Percentiles rank a stretch among this genome's conserved stretches.
Evolutionary conservation across 495 filamentous ascomycete species (phyloP).

Genomic region (Penicillium simplicissimum): DNA sequence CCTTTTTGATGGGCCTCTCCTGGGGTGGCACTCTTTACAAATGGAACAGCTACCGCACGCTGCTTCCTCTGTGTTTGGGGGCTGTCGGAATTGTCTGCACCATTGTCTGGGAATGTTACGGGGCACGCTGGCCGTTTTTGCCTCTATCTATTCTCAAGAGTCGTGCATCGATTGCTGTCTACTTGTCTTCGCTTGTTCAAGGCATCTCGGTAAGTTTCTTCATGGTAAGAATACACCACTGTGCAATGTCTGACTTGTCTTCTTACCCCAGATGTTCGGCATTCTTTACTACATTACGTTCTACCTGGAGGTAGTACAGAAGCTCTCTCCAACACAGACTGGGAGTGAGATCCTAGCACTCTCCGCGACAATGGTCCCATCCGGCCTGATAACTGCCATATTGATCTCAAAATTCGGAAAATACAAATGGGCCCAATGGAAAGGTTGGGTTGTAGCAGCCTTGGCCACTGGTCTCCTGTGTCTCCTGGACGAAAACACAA

Average conservation of each 20-base stretch:
- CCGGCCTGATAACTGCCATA: background rate
- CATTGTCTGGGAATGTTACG: background rate
- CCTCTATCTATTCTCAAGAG: conserved; percentile 3
- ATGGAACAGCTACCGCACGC: conserved; percentile 1
- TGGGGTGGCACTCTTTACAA: conserved; percentile 8
- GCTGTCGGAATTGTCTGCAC: background rate
- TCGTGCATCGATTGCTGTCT: conserved; percentile 1
- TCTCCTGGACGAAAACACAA: background rate
- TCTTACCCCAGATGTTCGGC: background rate
- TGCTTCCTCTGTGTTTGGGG: conserved; percentile 1
- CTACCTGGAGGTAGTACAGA: conserved; percentile 4
- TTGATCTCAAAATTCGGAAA: conserved; percentile 4
- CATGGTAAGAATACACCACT: background rate
- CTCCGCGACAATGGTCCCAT: conserved; percentile 5
- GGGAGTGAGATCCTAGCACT: conserved; percentile 2
- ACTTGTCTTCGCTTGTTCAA: background rate
- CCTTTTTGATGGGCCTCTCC: conserved; percentile 20
- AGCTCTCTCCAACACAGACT: background rate
- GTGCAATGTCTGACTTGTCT: background rate
- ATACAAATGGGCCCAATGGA: conserved; percentile 8
- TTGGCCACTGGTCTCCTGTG: background rate
- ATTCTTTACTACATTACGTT: conserved; percentile 4
- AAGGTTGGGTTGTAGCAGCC: conserved; percentile 1
- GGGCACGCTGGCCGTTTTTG: conserved; percentile 2
- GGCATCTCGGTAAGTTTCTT: background rate